Conservation (phyloP, 345 rosid species). For the Camelina sativa region DNA sequence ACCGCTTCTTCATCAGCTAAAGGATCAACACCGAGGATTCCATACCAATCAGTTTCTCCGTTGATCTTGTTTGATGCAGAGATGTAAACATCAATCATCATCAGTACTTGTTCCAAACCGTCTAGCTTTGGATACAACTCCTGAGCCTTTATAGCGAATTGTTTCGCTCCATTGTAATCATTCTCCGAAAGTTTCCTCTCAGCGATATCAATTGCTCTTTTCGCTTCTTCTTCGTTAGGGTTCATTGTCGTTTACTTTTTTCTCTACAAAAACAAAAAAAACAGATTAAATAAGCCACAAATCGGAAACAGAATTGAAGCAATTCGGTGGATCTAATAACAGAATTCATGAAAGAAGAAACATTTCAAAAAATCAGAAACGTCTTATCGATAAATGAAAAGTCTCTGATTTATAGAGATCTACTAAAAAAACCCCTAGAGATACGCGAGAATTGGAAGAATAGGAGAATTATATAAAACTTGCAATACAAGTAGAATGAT, state of each 20-base stretch:
- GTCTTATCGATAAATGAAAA: no score
- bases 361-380: not conserved
- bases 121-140: constrained; percentile 39
- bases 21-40: constrained; percentile 65
- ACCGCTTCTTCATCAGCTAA: constrained; percentile 64
- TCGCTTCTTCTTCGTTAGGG: constrained; percentile 17
- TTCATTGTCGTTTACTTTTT: constrained; percentile 41
- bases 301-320: not conserved
- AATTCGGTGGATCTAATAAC: not conserved
- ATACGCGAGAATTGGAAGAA: not conserved
- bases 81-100: constrained; percentile 18
- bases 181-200: constrained; percentile 10
- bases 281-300: not conserved
- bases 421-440: not conserved
- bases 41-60: constrained; percentile 67
- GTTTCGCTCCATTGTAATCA: constrained; percentile 2
- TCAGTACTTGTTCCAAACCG: constrained; percentile 8
- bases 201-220: constrained; percentile 10
- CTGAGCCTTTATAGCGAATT: not conserved
- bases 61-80: constrained; percentile 30
- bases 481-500: not conserved
- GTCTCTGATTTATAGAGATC: not conserved
- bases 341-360: not conserved
- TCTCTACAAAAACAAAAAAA: not conserved
- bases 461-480: not conserved